Conservation (phyloP, 805 yeast genomes). For the Saturnispora serradocipensis region DNA sequence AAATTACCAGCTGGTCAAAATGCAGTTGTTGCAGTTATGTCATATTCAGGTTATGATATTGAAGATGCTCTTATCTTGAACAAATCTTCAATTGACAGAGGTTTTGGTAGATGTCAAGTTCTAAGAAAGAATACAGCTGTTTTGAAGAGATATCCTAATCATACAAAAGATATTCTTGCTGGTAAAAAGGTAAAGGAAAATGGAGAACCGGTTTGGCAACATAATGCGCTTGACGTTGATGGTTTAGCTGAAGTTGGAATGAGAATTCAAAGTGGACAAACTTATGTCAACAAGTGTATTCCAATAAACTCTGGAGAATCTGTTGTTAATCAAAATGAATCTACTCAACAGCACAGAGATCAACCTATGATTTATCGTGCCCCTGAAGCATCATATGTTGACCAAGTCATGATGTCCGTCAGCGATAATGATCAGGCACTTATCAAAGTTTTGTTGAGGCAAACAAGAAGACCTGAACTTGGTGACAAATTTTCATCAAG, state of each 20-base stretch:
- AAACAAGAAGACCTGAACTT: constrained; percentile 93
- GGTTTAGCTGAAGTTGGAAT: constrained; percentile 96
- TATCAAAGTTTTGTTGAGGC: constrained; percentile 84
- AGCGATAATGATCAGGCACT: constrained; percentile 92
- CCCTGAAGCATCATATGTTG: constrained; percentile 92
- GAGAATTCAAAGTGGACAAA: constrained; percentile 85
- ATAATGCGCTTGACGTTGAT: constrained; percentile 81
- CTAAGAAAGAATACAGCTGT: constrained; percentile 85
- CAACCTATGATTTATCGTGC: constrained; percentile 88
- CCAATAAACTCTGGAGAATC: constrained; percentile 78
- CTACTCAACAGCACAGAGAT: constrained; percentile 53
- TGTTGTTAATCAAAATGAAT: constrained; percentile 31
- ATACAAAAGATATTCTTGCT: constrained; percentile 81
- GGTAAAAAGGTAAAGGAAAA: constrained; percentile 86
- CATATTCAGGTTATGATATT: constrained; percentile 97
- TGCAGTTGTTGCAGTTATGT: constrained; percentile 98
- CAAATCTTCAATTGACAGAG: constrained; percentile 89
- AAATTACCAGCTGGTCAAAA: constrained; percentile 98
- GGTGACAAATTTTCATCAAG: constrained; percentile 97
- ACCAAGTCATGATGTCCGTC: constrained; percentile 95
- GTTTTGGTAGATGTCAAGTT: constrained; percentile 96
- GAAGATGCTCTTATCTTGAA: constrained; percentile 96
- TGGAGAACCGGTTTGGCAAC: constrained; percentile 78
- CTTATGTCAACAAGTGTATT: constrained; percentile 84
- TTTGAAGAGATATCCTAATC: constrained; percentile 86